A percentile compares a stretch with the other conserved stretches of the same genome.
Evolutionary conservation across 306 rosid genomes (phyloP).

Genomic region (Mimosa pudica): DNA sequence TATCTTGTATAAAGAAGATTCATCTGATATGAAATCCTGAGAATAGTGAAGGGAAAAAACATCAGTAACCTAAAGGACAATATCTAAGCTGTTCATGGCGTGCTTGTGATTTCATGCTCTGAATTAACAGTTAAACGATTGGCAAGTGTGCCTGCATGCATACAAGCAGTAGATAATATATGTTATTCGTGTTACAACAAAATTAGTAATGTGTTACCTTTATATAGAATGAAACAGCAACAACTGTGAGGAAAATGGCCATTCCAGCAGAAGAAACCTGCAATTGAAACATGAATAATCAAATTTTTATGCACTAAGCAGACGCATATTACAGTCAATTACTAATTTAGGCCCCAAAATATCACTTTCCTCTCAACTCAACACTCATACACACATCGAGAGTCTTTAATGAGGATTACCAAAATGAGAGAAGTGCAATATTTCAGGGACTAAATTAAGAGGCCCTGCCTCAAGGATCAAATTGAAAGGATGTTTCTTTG

Average conservation of each 20-base stretch:
- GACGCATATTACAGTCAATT: not conserved
- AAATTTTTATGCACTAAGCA: conserved; percentile 26
- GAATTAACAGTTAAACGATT: not conserved
- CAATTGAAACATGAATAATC: conserved; percentile 36
- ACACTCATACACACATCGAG: not conserved
- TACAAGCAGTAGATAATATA: conserved; percentile 6
- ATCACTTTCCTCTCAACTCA: not conserved
- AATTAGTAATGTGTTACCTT: conserved; percentile 53
- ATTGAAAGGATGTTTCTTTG: not conserved
- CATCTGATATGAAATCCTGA: conserved; percentile 51
- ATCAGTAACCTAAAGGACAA: conserved; percentile 23
- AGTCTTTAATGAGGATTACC: not conserved
- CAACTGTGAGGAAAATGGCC: conserved; percentile 73
- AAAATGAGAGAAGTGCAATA: not conserved
- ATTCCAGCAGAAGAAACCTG: conserved; percentile 84
- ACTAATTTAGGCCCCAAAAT: not conserved
- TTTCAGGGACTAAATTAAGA: not conserved
- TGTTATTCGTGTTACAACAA: conserved; percentile 2
- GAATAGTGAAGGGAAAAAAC: conserved; percentile 27
- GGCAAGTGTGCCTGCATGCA: not conserved
- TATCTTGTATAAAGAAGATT: conserved; percentile 50
- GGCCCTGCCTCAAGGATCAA: not conserved
- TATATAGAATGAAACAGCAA: conserved; percentile 68
- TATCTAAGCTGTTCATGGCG: conserved; percentile 3
- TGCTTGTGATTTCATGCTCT: not conserved